These are phyloP conservation scores for Chlamydomonas reinhardtii DNA, from an alignment of 163 green algal species.

Conservation along the genomic window DNA sequence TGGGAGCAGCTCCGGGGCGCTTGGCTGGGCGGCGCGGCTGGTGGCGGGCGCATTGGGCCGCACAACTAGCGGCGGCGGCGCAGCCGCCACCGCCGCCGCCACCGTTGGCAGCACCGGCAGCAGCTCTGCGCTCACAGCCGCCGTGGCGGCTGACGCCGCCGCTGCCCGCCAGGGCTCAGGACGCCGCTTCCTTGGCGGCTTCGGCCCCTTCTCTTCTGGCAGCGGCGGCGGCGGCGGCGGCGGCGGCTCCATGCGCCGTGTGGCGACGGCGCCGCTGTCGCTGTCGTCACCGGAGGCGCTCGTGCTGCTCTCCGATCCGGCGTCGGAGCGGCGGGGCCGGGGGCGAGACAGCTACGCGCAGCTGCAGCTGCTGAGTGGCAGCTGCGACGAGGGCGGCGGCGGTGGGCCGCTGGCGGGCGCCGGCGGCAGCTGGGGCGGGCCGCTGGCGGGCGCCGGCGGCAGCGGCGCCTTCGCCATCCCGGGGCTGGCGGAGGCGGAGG, in stretches of 20 bases:
- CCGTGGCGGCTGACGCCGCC: neutral
- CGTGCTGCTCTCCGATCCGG: slow-evolving; percentile 28
- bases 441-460: neutral
- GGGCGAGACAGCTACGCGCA: slow-evolving; percentile 29
- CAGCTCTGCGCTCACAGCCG: neutral
- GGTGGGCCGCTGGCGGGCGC: neutral
- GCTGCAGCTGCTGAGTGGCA: slow-evolving; percentile 14
- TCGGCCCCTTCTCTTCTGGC: neutral
- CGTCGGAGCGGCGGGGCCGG: slow-evolving; percentile 6
- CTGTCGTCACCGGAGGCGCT: neutral
- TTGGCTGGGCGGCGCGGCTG: slow-evolving; percentile 19
- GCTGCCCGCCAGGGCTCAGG: no score
- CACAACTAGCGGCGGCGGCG: neutral
- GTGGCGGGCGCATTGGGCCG: neutral
- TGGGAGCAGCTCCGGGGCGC: neutral
- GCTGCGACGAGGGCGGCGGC: neutral
- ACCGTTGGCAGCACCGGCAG: no score
- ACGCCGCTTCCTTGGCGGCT: neutral
- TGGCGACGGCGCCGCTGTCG: neutral
- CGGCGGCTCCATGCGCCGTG: slow-evolving; percentile 14
- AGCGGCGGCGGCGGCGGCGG: neutral
- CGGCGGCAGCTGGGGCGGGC: neutral
- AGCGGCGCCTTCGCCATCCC: neutral
- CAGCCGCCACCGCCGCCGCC: neutral
- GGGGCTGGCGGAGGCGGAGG: no score